Conservation (phyloP, 2,329 filamentous ascomycete genomes). For the Trichoderma koningiopsis region DNA sequence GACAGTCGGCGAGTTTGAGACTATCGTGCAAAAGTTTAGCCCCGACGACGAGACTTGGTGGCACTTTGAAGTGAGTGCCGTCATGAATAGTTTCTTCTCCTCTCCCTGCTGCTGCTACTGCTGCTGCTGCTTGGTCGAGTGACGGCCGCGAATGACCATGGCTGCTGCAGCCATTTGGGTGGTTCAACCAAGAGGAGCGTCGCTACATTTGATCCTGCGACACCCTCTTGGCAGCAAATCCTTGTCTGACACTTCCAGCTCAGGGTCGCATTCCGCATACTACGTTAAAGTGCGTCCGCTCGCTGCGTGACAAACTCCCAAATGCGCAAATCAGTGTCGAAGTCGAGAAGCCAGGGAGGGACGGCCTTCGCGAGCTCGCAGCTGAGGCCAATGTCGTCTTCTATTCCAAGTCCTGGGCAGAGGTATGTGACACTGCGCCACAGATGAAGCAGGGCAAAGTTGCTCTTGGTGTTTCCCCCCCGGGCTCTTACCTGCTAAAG, state of each 20-base stretch:
- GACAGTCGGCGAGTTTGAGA: slow-evolving; percentile 61
- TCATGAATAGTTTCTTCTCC: background rate
- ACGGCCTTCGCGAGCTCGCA: slow-evolving; percentile 61
- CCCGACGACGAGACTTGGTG: slow-evolving; percentile 56
- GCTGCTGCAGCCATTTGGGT: background rate
- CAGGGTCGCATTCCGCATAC: slow-evolving; percentile 67
- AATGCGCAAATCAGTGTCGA: slow-evolving; percentile 65
- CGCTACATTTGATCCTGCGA: slow-evolving; percentile 7
- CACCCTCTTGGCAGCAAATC: background rate
- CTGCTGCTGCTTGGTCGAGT: background rate
- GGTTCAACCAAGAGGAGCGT: slow-evolving; percentile 2
- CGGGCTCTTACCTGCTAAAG: background rate
- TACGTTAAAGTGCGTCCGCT: slow-evolving; percentile 59
- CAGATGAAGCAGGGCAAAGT: background rate
- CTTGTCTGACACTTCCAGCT: slow-evolving; percentile 18
- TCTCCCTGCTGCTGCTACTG: background rate
- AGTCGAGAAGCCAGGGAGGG: slow-evolving; percentile 68
- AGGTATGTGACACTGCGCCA: slow-evolving; percentile 47
- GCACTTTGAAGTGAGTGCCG: slow-evolving; percentile 66
- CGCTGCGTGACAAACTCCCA: slow-evolving; percentile 52
- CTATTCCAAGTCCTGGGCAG: slow-evolving; percentile 71
- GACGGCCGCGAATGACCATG: background rate
- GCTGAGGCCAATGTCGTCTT: slow-evolving; percentile 70
- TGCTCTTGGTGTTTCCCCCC: background rate
- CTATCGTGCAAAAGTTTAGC: slow-evolving; percentile 44